Evolutionary conservation across 371 early-diverging fungal genomes (phyloP).

Genomic region (Mortierella sp.): DNA sequence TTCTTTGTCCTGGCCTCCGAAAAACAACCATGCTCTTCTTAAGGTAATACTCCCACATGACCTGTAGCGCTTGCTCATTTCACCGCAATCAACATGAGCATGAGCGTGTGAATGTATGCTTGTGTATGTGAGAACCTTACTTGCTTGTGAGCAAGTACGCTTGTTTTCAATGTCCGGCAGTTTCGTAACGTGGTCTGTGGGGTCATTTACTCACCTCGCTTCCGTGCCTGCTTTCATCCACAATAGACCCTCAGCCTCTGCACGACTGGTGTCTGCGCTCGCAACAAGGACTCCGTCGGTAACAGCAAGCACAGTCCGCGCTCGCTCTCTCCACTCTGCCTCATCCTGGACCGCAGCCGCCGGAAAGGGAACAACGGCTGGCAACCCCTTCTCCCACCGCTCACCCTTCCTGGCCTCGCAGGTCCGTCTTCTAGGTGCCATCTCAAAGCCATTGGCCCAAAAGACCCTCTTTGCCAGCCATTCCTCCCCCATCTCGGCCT

Average conservation of each 20-base stretch:
- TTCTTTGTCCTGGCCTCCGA: neutral
- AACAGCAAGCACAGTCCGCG: neutral
- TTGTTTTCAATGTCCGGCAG: conserved; percentile 2
- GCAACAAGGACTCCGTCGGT: neutral
- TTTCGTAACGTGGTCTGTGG: neutral
- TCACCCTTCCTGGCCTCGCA: conserved; percentile 17
- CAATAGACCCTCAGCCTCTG: conserved; percentile 38
- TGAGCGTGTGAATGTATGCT: neutral
- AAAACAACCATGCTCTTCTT: conserved; percentile 9
- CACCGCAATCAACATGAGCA: neutral
- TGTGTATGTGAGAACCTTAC: neutral
- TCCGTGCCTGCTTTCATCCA: neutral
- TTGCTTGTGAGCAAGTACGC: neutral
- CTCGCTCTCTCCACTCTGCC: conserved; percentile 26
- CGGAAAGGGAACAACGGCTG: conserved; percentile 9
- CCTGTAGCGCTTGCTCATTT: neutral
- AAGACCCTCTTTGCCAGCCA: conserved; percentile 50
- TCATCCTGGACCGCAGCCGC: conserved; percentile 6
- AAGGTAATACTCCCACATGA: conserved; percentile 1
- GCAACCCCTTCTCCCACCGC: conserved; percentile 3
- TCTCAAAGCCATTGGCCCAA: conserved; percentile 39
- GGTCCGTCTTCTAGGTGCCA: conserved; percentile 36
- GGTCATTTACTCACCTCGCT: neutral
- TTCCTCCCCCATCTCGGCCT: conserved; percentile 38
- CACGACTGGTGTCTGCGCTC: conserved; percentile 21